Base-by-base conservation (phyloP, 768 basidiomycete genomes). In the Porphyrellus cyaneotinctus region DNA sequence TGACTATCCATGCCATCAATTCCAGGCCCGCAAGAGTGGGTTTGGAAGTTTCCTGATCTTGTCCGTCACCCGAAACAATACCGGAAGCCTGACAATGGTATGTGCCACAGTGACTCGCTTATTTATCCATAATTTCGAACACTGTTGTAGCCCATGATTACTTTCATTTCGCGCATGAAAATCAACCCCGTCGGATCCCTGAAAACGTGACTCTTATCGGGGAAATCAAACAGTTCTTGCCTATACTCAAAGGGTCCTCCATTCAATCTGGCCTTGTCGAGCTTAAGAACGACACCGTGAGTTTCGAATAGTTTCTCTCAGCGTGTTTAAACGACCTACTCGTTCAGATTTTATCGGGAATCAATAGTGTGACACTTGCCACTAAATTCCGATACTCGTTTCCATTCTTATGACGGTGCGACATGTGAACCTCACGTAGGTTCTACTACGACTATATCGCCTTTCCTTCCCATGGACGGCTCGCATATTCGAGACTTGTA, bases 51-150 rank as follows among this genome's bases (percentile, higher is more conserved):
- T 60, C 72, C 76, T 0, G 59, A 60, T 1, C 52, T 57, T 4
- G 53, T 78, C 23, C 55, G 58, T 9, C 77, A 78, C 41, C 9
- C 41, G 15, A 42, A 75, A 30, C 72, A 74, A 36, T 79, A 78
- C 54, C 66, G 76, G 76, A 24, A 60, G 60, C 18, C 49, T 11
- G 28, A 31, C 30, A 51, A 24, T 10, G 14, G 60, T 58, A 30
- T 23, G 56, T 43, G 2, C 41, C 10, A 2, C 15, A 28, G 26
- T 28, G 2, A 11, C 3, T 38, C n/a, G n/a, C 11, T 3, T n/a
- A 32, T 11, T 6, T 13, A 20, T 24, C n/a, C n/a, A n/a, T n/a
- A n/a, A n/a, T n/a, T n/a, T n/a, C n/a, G n/a, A 10, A 46, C 20
- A 32, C 8, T 18, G 3, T n/a, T 30, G 4, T 26, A 59, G 58